phyloP scores from a whole-genome alignment of 148 eudicot genomes.

The Heliosperma pusillum region DNA sequence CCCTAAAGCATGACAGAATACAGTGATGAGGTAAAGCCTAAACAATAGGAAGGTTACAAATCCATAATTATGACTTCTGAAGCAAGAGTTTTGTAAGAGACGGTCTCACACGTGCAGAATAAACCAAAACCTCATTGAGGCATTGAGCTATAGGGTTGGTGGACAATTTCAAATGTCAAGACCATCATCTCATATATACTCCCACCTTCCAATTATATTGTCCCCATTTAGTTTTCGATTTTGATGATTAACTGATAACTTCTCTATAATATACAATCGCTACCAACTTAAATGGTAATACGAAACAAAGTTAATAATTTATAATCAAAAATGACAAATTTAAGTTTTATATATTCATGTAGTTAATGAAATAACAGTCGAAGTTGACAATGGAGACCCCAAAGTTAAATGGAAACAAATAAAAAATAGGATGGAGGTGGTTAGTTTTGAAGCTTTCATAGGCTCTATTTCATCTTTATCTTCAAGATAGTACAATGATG shows the following conservation, averaged over 20 bases:
- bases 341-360: not conserved
- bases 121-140: not conserved
- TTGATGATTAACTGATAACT: not conserved
- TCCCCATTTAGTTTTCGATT: not conserved
- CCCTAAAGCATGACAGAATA: conserved; percentile 47
- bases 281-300: not conserved
- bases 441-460: no score
- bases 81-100: not conserved
- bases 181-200: not conserved
- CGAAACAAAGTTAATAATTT: not conserved
- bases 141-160: no score
- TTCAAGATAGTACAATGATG: no score
- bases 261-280: not conserved
- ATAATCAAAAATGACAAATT: not conserved
- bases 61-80: no score
- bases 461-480: no score
- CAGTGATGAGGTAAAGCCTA: not conserved
- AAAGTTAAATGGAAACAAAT: no score
- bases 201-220: not conserved
- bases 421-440: no score
- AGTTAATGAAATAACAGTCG: not conserved
- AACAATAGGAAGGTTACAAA: not conserved
- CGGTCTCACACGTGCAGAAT: not conserved
- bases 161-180: no score
- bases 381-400: not conserved